phyloP scores from a whole-genome alignment of 257 asterid species.

The Penstemon newberryi region DNA sequence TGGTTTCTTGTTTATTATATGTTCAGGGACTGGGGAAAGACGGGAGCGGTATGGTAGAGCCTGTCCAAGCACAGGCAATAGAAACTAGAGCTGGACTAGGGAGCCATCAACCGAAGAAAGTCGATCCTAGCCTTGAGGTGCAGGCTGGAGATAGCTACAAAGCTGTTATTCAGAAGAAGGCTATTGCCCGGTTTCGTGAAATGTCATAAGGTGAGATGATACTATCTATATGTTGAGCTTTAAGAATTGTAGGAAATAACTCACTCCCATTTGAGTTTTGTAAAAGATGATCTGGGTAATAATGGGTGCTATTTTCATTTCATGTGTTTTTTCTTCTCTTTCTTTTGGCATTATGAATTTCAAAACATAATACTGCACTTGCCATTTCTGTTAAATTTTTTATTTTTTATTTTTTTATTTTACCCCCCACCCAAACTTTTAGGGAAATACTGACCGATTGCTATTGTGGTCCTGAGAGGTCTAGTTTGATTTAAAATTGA shows the following conservation, averaged over 20 bases:
- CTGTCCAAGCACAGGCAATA: slow-evolving; percentile 74
- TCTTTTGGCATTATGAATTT: not conserved
- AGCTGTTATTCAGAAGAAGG: slow-evolving; percentile 96
- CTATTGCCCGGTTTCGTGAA: slow-evolving; percentile 93
- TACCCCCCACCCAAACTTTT: too few species aligned
- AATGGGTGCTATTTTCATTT: not conserved
- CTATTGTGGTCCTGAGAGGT: too few species aligned
- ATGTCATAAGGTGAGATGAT: slow-evolving; percentile 59
- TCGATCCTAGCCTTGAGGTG: slow-evolving; percentile 81
- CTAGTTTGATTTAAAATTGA: too few species aligned
- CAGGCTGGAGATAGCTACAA: slow-evolving; percentile 96
- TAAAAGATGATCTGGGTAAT: slow-evolving; percentile 13
- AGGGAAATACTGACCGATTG: too few species aligned
- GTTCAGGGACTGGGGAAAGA: slow-evolving; percentile 90
- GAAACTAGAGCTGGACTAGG: slow-evolving; percentile 92
- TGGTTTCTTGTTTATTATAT: slow-evolving; percentile 41
- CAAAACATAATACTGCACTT: too few species aligned
- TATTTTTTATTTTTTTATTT: too few species aligned
- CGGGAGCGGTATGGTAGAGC: slow-evolving; percentile 96
- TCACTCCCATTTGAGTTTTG: not conserved
- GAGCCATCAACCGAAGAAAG: slow-evolving; percentile 77
- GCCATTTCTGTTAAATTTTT: too few species aligned
- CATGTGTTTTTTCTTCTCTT: slow-evolving; percentile 1
- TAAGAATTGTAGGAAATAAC: slow-evolving; percentile 9
- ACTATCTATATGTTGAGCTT: not conserved